Base-by-base conservation (phyloP, 352 stramenopile species). In the Phytophthora macrochlamydospora region DNA sequence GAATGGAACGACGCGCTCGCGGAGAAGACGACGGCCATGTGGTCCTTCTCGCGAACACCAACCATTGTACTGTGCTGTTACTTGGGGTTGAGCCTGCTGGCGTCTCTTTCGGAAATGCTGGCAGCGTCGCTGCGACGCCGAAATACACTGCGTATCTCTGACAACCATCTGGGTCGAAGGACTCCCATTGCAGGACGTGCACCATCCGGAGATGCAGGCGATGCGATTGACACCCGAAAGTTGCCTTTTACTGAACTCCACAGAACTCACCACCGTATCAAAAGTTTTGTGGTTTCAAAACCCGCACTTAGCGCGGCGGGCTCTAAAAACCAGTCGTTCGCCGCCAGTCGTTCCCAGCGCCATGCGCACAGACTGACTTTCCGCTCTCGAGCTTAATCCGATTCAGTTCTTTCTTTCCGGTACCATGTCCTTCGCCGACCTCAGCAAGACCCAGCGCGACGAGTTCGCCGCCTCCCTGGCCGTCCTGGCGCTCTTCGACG, bases 391-490 rank as follows among this genome's bases (percentile, higher is more conserved):
- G 85, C 85, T 94, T 94, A 92, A 94, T 87, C 72, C 81, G 85
- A 94, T 89, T 94, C 85, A 94, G 85, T 87, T 87, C 71, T 76
- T 68, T 76, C 77, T 79, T 80, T 75, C 81, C 76, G 79, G 69
- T 69, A 66, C 73, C 82, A 94, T 93, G 84, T 87, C 82, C 70
- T 92, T 94, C 84, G 84, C 85, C 74, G 83, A 93, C 64, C 75
- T 94, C 52, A 91, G 75, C 76, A 83, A 80, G 65, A 81, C 68
- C 77, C 83, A 94, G 70, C 93, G 91, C 79, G 82, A 96, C 70
- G 88, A 96, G 71, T 81, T 93, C 58, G 88, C 83, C 70, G 85
- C 87, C 51, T 96, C 88, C 65, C 78, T 96, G 70, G 86, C 88
- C 61, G 73, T 95, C 44, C 82, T 96, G 56, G 85, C 88, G 53